Base-by-base conservation (phyloP, 495 filamentous ascomycete species). In the Neurospora sp. region DNA sequence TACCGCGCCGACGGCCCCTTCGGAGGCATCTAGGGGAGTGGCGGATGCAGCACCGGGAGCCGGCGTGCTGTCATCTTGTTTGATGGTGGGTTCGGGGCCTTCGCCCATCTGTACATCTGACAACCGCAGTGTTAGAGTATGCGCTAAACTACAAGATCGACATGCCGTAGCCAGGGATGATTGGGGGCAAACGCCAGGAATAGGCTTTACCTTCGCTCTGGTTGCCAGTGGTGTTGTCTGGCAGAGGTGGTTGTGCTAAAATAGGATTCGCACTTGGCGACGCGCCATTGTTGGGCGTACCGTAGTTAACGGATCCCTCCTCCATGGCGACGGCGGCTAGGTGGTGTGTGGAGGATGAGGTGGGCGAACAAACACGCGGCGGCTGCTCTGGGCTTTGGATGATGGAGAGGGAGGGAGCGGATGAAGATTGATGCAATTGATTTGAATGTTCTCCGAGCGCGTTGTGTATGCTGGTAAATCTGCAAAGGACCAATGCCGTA, bases 11-110 rank as follows among this genome's bases (percentile, higher is more conserved):
- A 88, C 88, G 40, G 94, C 92, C 10, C 88, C 94, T 68, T 91
- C 88, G 69, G 93, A 93, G 71, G 92, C 93, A 85, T 97, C 93
- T 74, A 96, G 84, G 65, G 92, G 93, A 80, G 95, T 94, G 81
- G 96, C 93, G 59, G 92, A 93, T 71, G 86, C 77, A 72, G 83
- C 83, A 71, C 84, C 83, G 48, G 88, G 86, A 41, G 88, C 85
- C 65, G 85, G 81, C 35, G 84, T 85, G 69, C 80, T 80, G 74
- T 81, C 83, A 72, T 85, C 85, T 76, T 90, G 87, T 74, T 87
- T 87, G 65, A 87, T 85, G 39, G 85, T 80, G 18, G 81, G 80
- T 5, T 84, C 85, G 3, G 79, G 76, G 10, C 78, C 80, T 73
- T 88, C 87, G 69, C 82, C 80, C 88, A 89, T 90, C 22, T 87